Conservation (phyloP, 176 grass and related monocot species). For the Triticum dicoccoides region DNA sequence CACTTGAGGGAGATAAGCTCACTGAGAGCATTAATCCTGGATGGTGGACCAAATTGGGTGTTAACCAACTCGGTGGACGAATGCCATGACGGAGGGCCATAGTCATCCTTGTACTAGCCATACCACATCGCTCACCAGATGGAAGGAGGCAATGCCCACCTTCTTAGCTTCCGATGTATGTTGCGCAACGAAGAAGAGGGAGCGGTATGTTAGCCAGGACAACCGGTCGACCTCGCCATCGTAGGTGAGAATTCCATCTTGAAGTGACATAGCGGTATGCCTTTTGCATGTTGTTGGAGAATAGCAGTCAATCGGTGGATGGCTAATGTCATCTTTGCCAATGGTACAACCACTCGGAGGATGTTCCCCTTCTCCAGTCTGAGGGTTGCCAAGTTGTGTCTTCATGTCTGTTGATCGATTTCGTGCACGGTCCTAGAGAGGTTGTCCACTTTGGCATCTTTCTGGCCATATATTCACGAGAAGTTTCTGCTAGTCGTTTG, state of each 20-base stretch:
- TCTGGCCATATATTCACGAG: no score
- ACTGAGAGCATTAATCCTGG: fast-evolving
- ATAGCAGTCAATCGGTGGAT: neutral
- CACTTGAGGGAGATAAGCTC: neutral
- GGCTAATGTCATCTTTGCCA: neutral
- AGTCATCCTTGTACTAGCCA: neutral
- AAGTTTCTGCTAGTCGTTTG: no score
- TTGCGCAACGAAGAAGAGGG: neutral
- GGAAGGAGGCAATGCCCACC: neutral
- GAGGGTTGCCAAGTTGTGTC: neutral
- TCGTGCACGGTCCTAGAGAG: neutral
- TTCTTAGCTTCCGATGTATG: neutral
- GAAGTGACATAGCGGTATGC: neutral
- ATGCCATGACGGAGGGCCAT: neutral
- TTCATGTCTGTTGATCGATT: neutral
- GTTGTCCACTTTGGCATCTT: no score
- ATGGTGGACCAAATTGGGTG: neutral
- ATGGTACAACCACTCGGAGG: neutral
- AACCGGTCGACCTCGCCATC: neutral
- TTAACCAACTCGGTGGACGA: neutral
- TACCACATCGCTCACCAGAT: neutral
- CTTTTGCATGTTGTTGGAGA: neutral
- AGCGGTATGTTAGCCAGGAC: neutral
- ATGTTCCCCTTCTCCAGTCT: neutral
- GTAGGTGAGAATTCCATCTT: neutral